Conservation (phyloP, 129 eudicot genomes). For the Lactuca saligna region DNA sequence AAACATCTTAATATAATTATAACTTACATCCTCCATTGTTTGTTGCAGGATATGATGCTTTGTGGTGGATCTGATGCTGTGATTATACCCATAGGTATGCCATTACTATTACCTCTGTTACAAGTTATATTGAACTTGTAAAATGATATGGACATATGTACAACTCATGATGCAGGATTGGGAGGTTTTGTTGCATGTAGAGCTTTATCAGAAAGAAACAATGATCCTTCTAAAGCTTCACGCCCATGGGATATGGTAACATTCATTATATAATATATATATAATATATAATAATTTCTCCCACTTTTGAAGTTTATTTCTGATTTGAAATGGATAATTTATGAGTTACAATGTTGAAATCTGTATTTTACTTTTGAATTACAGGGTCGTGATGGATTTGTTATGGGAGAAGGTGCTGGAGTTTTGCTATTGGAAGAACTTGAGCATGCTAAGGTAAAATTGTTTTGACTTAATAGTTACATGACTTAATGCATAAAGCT, state of each 20-base stretch:
- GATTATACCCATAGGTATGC: conserved; percentile 86
- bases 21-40: too few species aligned
- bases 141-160: neutral
- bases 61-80: conserved; percentile 98
- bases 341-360: too few species aligned
- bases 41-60: conserved; percentile 85
- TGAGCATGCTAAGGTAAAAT: conserved; percentile 83
- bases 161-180: conserved; percentile 58
- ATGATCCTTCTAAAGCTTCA: conserved; percentile 91
- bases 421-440: conserved; percentile 89
- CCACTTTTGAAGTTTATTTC: neutral
- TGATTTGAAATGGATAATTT: too few species aligned
- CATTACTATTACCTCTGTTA: neutral
- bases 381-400: conserved; percentile 95
- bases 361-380: neutral
- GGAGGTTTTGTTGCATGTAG: conserved; percentile 96
- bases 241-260: conserved; percentile 97
- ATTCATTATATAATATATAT: neutral
- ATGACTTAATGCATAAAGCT: too few species aligned
- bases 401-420: conserved; percentile 99
- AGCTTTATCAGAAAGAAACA: conserved; percentile 92
- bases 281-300: too few species aligned
- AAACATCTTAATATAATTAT: neutral
- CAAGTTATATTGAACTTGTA: neutral
- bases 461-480: too few species aligned